phyloP scores from a whole-genome alignment of 139 green algal genomes.

The Dunaliella primolecta region DNA sequence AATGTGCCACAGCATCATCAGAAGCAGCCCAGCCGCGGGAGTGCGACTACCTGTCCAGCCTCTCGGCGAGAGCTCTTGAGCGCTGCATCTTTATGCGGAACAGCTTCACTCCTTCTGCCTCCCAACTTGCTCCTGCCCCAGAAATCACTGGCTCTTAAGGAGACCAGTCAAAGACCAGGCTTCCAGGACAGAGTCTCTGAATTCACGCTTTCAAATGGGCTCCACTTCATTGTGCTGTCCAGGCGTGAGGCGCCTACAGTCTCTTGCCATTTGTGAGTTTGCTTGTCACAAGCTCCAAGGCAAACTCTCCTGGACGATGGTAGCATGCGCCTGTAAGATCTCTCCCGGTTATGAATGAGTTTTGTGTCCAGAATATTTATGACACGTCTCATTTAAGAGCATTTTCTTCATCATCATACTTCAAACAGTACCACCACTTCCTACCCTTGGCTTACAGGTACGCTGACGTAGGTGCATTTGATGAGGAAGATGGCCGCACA shows the following conservation, averaged over 20 bases:
- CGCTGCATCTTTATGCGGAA: too few relatives aligned
- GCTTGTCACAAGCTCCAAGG: background rate
- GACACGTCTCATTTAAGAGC: background rate
- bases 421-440: too few relatives aligned
- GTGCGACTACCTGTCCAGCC: too few relatives aligned
- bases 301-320: background rate
- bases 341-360: background rate
- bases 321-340: background rate
- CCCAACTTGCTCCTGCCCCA: too few relatives aligned
- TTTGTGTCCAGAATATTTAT: background rate
- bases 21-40: too few relatives aligned
- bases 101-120: too few relatives aligned
- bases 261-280: conserved; percentile 54
- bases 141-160: too few relatives aligned
- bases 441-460: conserved; percentile 7
- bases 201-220: conserved; percentile 85
- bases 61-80: too few relatives aligned
- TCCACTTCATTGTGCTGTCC: conserved; percentile 82
- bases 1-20: too few relatives aligned
- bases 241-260: conserved; percentile 68
- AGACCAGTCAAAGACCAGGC: too few relatives aligned
- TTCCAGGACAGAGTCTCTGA: conserved; percentile 59
- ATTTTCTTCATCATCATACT: background rate
- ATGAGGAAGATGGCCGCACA: conserved; percentile 71
- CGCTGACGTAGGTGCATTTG: conserved; percentile 65